Conservation (phyloP, 2,329 filamentous ascomycete genomes). For the Akanthomyces uredinophilus region DNA sequence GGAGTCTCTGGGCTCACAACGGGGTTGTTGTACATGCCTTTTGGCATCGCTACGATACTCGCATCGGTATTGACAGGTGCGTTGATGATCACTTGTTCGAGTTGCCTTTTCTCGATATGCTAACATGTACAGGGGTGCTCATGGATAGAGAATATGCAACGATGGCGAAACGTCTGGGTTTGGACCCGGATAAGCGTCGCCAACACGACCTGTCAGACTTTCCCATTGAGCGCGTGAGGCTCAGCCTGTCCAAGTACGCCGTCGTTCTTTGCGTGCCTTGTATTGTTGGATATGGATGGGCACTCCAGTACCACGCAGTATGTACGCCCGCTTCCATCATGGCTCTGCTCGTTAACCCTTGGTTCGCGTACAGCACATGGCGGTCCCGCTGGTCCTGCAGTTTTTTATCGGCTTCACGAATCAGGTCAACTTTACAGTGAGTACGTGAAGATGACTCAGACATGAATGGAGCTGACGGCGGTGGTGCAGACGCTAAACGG, state of each 20-base stretch:
- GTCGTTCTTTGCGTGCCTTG: neutral
- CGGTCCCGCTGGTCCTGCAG: slow-evolving; percentile 1
- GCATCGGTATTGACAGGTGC: neutral
- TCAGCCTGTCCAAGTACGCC: neutral
- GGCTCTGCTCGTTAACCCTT: neutral
- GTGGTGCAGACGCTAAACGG: neutral
- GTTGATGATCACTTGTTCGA: neutral
- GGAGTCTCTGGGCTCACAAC: neutral
- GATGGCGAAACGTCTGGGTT: neutral
- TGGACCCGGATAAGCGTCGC: neutral
- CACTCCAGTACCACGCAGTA: slow-evolving; percentile 1
- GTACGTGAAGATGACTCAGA: no score
- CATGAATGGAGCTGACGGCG: neutral
- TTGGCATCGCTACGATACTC: neutral
- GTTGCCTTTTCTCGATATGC: neutral
- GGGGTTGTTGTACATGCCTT: neutral
- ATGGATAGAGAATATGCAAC: neutral
- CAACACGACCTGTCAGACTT: slow-evolving; percentile 1
- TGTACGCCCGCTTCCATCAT: neutral
- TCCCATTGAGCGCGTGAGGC: slow-evolving; percentile 1
- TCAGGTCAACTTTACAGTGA: slow-evolving; percentile 1
- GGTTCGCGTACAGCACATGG: neutral
- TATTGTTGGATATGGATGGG: neutral
- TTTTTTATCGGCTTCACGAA: slow-evolving; percentile 3
- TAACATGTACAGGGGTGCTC: neutral